A percentile compares a stretch with the other conserved stretches of the same genome.
Conservation (phyloP, 371 early-diverging fungal species). For the Gilbertella persicaria region DNA sequence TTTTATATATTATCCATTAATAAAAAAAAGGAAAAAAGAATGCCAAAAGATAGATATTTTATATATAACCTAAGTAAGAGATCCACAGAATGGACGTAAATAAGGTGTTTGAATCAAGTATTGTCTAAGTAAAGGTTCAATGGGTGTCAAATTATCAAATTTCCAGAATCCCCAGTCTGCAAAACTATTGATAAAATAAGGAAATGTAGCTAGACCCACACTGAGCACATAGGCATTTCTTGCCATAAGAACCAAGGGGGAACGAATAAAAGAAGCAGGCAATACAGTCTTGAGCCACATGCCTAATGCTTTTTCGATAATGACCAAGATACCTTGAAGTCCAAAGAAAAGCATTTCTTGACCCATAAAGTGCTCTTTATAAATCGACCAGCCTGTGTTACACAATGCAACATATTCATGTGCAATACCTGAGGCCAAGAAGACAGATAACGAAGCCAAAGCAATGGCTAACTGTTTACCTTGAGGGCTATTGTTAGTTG, state of each 20-base stretch:
- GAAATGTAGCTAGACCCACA: slow-evolving; percentile 21
- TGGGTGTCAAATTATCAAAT: slow-evolving; percentile 9
- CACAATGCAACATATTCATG: slow-evolving; percentile 34
- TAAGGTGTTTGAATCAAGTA: slow-evolving; percentile 1
- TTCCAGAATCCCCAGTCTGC: slow-evolving; percentile 30
- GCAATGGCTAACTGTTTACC: slow-evolving; percentile 12
- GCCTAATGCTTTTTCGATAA: slow-evolving; percentile 10
- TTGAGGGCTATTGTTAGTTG: not conserved
- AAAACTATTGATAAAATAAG: slow-evolving; percentile 32
- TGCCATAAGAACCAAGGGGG: slow-evolving; percentile 1
- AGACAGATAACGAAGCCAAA: slow-evolving; percentile 31
- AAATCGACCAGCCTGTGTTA: slow-evolving; percentile 33
- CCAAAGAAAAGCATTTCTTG: slow-evolving; percentile 35
- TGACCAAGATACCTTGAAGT: slow-evolving; percentile 29
- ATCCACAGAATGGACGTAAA: slow-evolving; percentile 12
- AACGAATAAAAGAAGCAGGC: not conserved
- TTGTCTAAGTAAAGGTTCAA: not conserved
- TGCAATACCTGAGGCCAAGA: slow-evolving; percentile 28
- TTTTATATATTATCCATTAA: not conserved
- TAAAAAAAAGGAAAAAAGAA: slow-evolving; percentile 7
- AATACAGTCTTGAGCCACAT: not conserved
- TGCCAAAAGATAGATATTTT: not conserved
- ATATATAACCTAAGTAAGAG: not conserved
- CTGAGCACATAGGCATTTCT: slow-evolving; percentile 30
- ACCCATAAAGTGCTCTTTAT: slow-evolving; percentile 24